phyloP scores from a whole-genome alignment of 2,329 filamentous ascomycete species.

The Epichloe elymi region DNA sequence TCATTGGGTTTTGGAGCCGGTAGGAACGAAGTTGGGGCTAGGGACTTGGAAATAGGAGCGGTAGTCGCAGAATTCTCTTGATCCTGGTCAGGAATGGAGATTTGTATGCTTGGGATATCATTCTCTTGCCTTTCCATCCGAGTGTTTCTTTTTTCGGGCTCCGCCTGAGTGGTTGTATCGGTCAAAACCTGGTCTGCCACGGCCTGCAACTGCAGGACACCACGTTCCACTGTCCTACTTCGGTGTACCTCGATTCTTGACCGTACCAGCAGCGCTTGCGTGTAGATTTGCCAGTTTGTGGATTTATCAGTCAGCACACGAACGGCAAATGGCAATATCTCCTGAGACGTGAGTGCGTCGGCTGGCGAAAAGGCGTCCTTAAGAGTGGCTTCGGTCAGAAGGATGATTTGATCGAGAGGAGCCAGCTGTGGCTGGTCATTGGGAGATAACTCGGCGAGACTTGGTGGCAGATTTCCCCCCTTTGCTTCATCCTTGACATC shows the following conservation, averaged over 20 bases:
- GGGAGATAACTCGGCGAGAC: slow-evolving; percentile 54
- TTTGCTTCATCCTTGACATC: slow-evolving; percentile 25
- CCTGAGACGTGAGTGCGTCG: slow-evolving; percentile 80
- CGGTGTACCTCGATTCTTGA: slow-evolving; percentile 82
- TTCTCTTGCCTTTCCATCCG: slow-evolving; percentile 14
- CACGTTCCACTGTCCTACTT: slow-evolving; percentile 77
- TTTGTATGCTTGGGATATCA: slow-evolving; percentile 31
- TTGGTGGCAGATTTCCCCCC: slow-evolving; percentile 37
- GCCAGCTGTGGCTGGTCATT: slow-evolving; percentile 70
- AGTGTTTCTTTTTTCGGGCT: slow-evolving; percentile 16
- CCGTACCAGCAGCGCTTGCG: slow-evolving; percentile 78
- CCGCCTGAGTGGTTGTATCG: slow-evolving; percentile 45
- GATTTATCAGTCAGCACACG: slow-evolving; percentile 78
- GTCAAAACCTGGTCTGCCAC: slow-evolving; percentile 91
- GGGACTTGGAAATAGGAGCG: slow-evolving; percentile 6
- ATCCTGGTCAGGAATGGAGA: slow-evolving; percentile 26
- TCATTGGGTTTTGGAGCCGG: slow-evolving; percentile 63
- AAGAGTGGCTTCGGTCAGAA: slow-evolving; percentile 77
- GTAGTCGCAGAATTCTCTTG: not conserved
- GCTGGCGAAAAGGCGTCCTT: slow-evolving; percentile 76
- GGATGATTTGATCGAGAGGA: slow-evolving; percentile 77
- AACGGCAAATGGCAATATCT: slow-evolving; percentile 81
- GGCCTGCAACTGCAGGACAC: slow-evolving; percentile 83
- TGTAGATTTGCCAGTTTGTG: slow-evolving; percentile 97
- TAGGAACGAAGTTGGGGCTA: slow-evolving; percentile 62